Evolutionary conservation across 2,329 filamentous ascomycete genomes (phyloP).

Genomic region (Neoascochyta sp.): DNA sequence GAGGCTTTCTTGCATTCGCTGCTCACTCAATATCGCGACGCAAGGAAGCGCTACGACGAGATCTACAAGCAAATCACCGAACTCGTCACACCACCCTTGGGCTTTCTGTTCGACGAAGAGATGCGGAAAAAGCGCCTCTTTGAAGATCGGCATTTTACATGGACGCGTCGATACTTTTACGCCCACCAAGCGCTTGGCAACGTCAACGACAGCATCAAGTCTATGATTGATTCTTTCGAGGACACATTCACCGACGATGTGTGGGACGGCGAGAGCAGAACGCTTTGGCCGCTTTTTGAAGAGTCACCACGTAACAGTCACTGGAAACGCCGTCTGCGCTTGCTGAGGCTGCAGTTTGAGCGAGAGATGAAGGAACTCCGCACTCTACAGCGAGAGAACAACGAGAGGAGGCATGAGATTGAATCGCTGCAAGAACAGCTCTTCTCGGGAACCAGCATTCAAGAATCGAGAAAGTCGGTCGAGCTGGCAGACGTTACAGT

Average conservation of each 20-base stretch:
- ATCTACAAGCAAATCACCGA: slow-evolving; percentile 57
- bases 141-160: slow-evolving; percentile 59
- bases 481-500: slow-evolving; percentile 52
- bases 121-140: slow-evolving; percentile 58
- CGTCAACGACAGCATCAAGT: slow-evolving; percentile 57
- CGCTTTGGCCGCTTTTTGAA: slow-evolving; percentile 54
- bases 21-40: slow-evolving; percentile 58
- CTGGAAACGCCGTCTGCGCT: slow-evolving; percentile 50
- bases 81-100: slow-evolving; percentile 56
- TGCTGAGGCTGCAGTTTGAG: slow-evolving; percentile 50
- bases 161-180: slow-evolving; percentile 61
- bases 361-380: slow-evolving; percentile 51
- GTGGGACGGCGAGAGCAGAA: slow-evolving; percentile 55
- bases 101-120: slow-evolving; percentile 58
- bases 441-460: slow-evolving; percentile 61
- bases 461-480: slow-evolving; percentile 58
- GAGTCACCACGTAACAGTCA: slow-evolving; percentile 46
- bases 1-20: slow-evolving; percentile 60
- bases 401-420: slow-evolving; percentile 54
- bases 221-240: slow-evolving; percentile 55
- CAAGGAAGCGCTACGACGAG: slow-evolving; percentile 55
- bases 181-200: slow-evolving; percentile 59
- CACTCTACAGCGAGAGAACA: slow-evolving; percentile 50
- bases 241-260: slow-evolving; percentile 58
- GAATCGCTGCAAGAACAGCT: slow-evolving; percentile 58